Evolutionary conservation across 306 rosid species (phyloP), one percentile per base, ranked within the genome.

Genomic region (Prunus campanulata): DNA sequence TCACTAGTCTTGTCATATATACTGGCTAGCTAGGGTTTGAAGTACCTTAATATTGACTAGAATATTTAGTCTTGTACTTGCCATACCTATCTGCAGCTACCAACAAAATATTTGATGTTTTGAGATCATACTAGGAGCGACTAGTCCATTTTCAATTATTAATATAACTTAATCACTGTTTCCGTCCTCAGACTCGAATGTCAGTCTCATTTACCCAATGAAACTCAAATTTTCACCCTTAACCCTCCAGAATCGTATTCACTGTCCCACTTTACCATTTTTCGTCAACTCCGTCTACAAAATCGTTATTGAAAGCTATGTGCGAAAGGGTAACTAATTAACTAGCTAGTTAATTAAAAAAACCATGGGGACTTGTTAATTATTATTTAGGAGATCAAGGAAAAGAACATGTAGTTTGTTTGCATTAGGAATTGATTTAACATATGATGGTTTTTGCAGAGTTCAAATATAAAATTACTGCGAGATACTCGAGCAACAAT

Each of bases 11-110:
- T 46, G 77, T 44, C 77, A 44, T 60, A 25, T 57, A 42, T n/a
- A 47, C 8, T 39, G 44, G 44, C 22, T 57, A 66, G 77, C 35
- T 57, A 4, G 32, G 48, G 49, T 69, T 69, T 49, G 56, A 24
- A 68, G 42, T 44, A 72, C 56, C 56, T 72, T 42, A 25, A 25
- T 1, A 56, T 39, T 56, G 52, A 72, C 66, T 57, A 55, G 52
- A 72, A 22, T 72, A 72, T 56, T 12, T 35, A 32, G 68, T 11
- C 15, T 57, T 74, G 68, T 74, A 74, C 69, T 74, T 74, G 27
- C 44, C 44, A 39, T 6, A 13, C 22, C 22, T 24, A 39, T 72
- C 55, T 42, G 30, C 49, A 59, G 77, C 59, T 59, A 30, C 68
- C 59, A 74, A 74, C 67, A 57, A 14, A 71, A 35, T 65, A 18